Evolutionary conservation across 129 eudicot genomes (phyloP).

Genomic region (Tagetes erecta): DNA sequence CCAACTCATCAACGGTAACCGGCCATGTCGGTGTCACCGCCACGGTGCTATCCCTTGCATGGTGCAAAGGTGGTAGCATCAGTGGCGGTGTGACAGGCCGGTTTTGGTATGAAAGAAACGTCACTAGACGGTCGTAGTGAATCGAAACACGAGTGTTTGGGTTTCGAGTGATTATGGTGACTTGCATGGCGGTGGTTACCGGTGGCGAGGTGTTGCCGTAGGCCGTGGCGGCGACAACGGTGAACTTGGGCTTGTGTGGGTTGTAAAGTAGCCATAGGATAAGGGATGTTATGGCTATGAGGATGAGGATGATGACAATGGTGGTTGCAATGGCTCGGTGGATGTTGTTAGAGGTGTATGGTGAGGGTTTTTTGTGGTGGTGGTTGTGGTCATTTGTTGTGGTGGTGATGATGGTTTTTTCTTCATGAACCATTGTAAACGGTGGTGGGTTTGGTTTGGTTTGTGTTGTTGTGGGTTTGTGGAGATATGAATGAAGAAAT

Average conservation of each 20-base stretch:
- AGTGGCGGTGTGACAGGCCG: slow-evolving; percentile 48
- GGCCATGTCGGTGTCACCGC: slow-evolving; percentile 53
- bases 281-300: slow-evolving; percentile 45
- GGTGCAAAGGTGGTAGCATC: slow-evolving; percentile 59
- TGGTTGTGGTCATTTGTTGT: neutral
- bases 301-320: slow-evolving; percentile 38
- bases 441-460: neutral
- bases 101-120: slow-evolving; percentile 41
- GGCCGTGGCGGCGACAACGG: slow-evolving; percentile 37
- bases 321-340: slow-evolving; percentile 21
- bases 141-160: slow-evolving; percentile 54
- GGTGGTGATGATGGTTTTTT: neutral
- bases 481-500: neutral
- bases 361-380: neutral
- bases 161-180: slow-evolving; percentile 58
- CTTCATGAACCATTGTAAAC: slow-evolving; percentile 16
- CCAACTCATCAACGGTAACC: slow-evolving; percentile 44
- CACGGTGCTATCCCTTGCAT: slow-evolving; percentile 58
- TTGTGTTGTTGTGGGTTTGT: neutral
- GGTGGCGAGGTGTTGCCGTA: slow-evolving; percentile 28
- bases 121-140: slow-evolving; percentile 51
- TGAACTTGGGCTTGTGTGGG: slow-evolving; percentile 60
- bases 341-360: neutral
- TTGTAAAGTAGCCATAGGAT: slow-evolving; percentile 59
- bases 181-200: slow-evolving; percentile 52